phyloP scores from a whole-genome alignment of 2,329 filamentous ascomycete species.

The Microdochium paspali region DNA sequence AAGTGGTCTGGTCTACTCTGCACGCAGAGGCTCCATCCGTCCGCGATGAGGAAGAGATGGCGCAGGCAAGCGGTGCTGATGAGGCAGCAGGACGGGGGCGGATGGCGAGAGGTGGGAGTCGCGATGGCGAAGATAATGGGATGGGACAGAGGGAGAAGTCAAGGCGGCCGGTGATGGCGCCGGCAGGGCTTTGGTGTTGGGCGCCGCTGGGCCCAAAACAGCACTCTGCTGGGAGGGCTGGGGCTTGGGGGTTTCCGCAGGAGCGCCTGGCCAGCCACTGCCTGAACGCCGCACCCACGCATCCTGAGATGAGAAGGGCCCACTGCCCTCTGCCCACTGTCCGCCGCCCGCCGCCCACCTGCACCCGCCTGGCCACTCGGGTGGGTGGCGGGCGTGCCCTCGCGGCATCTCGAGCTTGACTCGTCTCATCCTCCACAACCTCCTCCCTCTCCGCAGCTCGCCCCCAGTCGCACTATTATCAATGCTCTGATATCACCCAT shows the following conservation, averaged over 20 bases:
- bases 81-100: neutral
- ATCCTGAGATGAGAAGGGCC: neutral
- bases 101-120: neutral
- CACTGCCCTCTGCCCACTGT: no score
- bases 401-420: no score
- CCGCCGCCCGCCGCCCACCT: no score
- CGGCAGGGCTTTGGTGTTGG: neutral
- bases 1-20: neutral
- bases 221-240: neutral
- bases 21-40: neutral
- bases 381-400: slow-evolving; percentile 1
- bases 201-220: neutral
- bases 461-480: no score
- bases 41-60: neutral
- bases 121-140: neutral
- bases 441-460: no score
- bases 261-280: neutral
- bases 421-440: neutral
- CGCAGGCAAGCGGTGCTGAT: neutral
- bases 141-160: neutral
- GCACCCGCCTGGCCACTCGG: neutral
- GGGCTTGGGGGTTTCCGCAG: neutral
- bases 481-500: no score
- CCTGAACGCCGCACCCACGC: neutral
- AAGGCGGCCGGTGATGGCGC: neutral